Base-by-base conservation (phyloP, 805 yeast species). In the Yarrowia sp. region DNA sequence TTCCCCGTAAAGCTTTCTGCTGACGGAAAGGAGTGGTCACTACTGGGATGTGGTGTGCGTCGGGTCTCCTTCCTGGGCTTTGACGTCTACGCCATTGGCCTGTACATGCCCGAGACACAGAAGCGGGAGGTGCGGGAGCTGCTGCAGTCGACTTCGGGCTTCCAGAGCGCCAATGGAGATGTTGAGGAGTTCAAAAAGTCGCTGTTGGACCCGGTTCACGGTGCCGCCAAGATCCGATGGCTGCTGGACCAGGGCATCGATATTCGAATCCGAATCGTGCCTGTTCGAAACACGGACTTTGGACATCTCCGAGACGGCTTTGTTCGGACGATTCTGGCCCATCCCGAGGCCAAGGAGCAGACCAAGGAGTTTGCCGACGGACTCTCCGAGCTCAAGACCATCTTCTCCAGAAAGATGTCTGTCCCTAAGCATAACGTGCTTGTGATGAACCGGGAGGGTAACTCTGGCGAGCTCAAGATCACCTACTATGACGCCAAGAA, bases 221-320 rank as follows among this genome's bases (percentile, higher is more conserved):
- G 93, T 0, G 77, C 79, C 9, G 78, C 82, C 2, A 71, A 90
- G 17, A 75, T 90, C 33, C 80, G 82, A 17, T 79, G 82, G 64
- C 76, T 92, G 53, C 73, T 92, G 44, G 84, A 83, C 47, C 75
- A 83, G 10, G 84, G 86, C 13, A 83, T 88, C 39, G 82, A 85
- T 65, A 81, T 91, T 69, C 78, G 86, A 50, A 87, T 92, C 31
- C 80, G 96, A 68, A 87, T 93, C 66, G 86, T 88, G 10, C 98
- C 99, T 0, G 86, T 88, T 15, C 84, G 97, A 73, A 91, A 89
- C 74, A 93, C 98, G 0, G 98, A 93, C 76, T 92, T 89, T 76
- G 85, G 86, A 68, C 98, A 95, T 73, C 76, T 93, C 71, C 84
- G 89, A 69, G 98, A 95, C 73, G 98, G 98, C 0, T 83, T 95